phyloP scores from a whole-genome alignment of 805 yeast genomes.

The Sugiyamaella smithiae region DNA sequence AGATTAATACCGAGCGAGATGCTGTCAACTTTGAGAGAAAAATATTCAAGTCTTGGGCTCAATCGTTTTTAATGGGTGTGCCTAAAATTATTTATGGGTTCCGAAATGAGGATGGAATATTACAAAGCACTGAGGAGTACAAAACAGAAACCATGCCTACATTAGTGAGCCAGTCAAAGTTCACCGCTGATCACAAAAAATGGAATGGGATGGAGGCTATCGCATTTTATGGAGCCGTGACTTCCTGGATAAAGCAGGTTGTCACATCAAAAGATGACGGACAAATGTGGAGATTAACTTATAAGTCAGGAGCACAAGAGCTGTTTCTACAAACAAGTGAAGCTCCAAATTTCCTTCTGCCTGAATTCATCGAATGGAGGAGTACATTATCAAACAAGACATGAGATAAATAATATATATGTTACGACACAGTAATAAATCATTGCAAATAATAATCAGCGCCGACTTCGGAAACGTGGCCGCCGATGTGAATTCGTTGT shows the following conservation, averaged over 20 bases:
- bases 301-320: slow-evolving; percentile 40
- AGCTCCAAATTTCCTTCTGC: slow-evolving; percentile 45
- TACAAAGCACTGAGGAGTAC: slow-evolving; percentile 70
- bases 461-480: too few relatives aligned
- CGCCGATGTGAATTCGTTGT: too few relatives aligned
- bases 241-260: slow-evolving; percentile 63
- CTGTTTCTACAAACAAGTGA: neutral
- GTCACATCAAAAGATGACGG: slow-evolving; percentile 8
- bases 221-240: slow-evolving; percentile 80
- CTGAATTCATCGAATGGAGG: slow-evolving; percentile 57
- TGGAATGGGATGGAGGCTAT: slow-evolving; percentile 76
- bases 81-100: slow-evolving; percentile 82
- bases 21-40: slow-evolving; percentile 70
- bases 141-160: slow-evolving; percentile 74
- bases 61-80: slow-evolving; percentile 83
- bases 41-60: slow-evolving; percentile 85
- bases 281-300: slow-evolving; percentile 48
- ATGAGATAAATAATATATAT: neutral
- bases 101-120: slow-evolving; percentile 66
- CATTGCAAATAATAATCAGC: too few relatives aligned
- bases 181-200: slow-evolving; percentile 17
- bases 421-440: too few relatives aligned
- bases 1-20: slow-evolving; percentile 54
- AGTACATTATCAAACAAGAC: neutral
- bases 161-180: slow-evolving; percentile 25